phyloP scores from a whole-genome alignment of 129 eudicot genomes.

The Pulicaria dysenterica region DNA sequence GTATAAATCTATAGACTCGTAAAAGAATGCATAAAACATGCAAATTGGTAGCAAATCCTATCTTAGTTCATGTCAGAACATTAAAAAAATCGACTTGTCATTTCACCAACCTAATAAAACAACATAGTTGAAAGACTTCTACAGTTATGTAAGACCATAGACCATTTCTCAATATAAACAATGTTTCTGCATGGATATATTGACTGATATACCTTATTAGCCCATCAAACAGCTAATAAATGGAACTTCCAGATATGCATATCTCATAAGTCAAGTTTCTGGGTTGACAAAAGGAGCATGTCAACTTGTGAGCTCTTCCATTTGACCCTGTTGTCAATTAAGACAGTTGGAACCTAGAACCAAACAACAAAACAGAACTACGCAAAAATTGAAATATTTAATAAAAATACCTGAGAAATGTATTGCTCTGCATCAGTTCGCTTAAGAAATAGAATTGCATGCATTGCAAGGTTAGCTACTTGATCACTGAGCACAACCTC shows the following conservation, averaged over 20 bases:
- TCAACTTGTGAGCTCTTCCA: slow-evolving; percentile 87
- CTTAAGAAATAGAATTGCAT: slow-evolving; percentile 82
- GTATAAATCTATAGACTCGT: too few species aligned
- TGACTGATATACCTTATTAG: slow-evolving; percentile 18
- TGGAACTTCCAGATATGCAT: slow-evolving; percentile 10
- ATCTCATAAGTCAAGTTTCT: slow-evolving; percentile 3
- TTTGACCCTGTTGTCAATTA: slow-evolving; percentile 60
- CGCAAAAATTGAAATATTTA: slow-evolving; percentile 2
- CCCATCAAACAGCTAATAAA: slow-evolving; percentile 23
- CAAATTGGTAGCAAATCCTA: not conserved
- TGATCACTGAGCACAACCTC: slow-evolving; percentile 70
- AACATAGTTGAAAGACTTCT: not conserved
- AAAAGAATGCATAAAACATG: not conserved
- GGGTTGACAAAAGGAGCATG: slow-evolving; percentile 10
- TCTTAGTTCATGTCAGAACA: not conserved
- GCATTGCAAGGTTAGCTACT: slow-evolving; percentile 68
- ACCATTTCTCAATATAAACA: too few species aligned
- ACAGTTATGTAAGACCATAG: too few species aligned
- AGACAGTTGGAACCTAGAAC: not conserved
- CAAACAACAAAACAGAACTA: not conserved
- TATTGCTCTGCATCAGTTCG: slow-evolving; percentile 88
- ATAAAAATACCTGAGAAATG: slow-evolving; percentile 60
- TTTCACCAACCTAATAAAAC: not conserved
- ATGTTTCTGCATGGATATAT: slow-evolving; percentile 16
- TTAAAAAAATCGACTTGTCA: not conserved